Evolutionary conservation across 1,284 basidiomycete genomes (phyloP).

Genomic region (Melampsora abietis-canadensis): DNA sequence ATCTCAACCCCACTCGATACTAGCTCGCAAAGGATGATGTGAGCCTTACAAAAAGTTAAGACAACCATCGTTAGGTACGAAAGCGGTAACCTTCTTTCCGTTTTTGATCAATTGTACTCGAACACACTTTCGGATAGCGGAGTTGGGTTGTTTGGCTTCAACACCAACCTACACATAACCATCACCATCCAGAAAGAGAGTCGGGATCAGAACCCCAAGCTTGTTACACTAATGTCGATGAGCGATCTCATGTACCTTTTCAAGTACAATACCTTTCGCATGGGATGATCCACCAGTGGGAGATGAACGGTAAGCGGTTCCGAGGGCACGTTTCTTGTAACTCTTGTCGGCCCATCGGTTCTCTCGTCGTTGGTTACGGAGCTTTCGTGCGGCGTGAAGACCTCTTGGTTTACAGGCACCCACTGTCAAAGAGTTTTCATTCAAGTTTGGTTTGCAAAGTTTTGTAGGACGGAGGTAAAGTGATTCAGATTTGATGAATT

Average conservation of each 20-base stretch:
- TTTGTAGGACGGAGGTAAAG: too few relatives aligned
- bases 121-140: conserved; percentile 99
- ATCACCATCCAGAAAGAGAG: background rate
- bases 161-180: conserved; percentile 57
- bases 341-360: conserved; percentile 99
- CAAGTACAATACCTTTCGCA: conserved; percentile 99
- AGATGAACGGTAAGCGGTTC: conserved; percentile 99
- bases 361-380: conserved; percentile 86
- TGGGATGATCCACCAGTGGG: conserved; percentile 99
- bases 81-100: conserved; percentile 98
- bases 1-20: background rate
- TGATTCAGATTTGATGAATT: too few relatives aligned
- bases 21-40: background rate
- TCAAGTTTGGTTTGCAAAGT: too few relatives aligned
- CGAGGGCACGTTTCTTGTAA: conserved; percentile 99
- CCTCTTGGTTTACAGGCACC: conserved; percentile 74
- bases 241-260: conserved; percentile 71
- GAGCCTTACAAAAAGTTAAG: conserved; percentile 68
- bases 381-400: conserved; percentile 98
- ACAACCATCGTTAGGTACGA: conserved; percentile 88
- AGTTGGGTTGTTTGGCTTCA: conserved; percentile 96
- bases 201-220: background rate
- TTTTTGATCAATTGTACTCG: conserved; percentile 99
- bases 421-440: conserved; percentile 7
- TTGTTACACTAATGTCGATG: background rate